phyloP scores from a whole-genome alignment of 352 stramenopile genomes.

The Globisporangium paddicum region DNA sequence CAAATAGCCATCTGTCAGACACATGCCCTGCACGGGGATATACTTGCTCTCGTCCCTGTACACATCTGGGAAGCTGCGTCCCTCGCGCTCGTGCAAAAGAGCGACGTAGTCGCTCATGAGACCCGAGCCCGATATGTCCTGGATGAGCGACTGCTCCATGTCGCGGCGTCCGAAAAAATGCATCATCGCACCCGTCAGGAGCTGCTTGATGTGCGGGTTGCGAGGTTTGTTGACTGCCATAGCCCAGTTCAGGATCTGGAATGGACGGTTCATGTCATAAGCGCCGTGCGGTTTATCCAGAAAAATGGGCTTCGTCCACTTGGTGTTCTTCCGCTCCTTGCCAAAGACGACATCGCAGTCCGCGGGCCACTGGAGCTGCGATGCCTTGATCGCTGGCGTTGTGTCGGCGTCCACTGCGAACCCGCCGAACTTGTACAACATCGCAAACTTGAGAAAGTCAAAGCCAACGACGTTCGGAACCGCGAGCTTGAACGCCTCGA shows the following conservation, averaged over 20 bases:
- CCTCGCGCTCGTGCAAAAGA: constrained; percentile 12
- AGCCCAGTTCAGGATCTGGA: no score
- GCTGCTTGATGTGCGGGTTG: constrained; percentile 10
- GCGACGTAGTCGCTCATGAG: constrained; percentile 17
- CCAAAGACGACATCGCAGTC: constrained; percentile 12
- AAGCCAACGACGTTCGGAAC: constrained; percentile 11
- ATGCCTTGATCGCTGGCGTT: neutral
- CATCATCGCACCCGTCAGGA: constrained; percentile 5
- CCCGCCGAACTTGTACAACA: constrained; percentile 18
- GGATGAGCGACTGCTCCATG: constrained; percentile 11
- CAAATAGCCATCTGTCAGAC: neutral
- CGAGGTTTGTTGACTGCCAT: neutral
- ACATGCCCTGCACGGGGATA: constrained; percentile 2
- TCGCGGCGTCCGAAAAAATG: constrained; percentile 15
- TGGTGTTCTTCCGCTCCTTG: constrained; percentile 7
- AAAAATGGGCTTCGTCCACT: constrained; percentile 3
- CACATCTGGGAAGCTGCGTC: constrained; percentile 2
- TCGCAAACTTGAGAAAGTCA: constrained; percentile 16
- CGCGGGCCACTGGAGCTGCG: neutral
- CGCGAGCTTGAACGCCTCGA: constrained; percentile 5
- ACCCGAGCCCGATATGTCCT: constrained; percentile 16
- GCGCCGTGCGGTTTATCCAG: neutral
- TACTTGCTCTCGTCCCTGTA: constrained; percentile 1
- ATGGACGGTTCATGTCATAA: neutral
- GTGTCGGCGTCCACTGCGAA: constrained; percentile 14